Base-by-base conservation (phyloP, 192 early-diverging fungal genomes). In the Cladochytrium replicatum region DNA sequence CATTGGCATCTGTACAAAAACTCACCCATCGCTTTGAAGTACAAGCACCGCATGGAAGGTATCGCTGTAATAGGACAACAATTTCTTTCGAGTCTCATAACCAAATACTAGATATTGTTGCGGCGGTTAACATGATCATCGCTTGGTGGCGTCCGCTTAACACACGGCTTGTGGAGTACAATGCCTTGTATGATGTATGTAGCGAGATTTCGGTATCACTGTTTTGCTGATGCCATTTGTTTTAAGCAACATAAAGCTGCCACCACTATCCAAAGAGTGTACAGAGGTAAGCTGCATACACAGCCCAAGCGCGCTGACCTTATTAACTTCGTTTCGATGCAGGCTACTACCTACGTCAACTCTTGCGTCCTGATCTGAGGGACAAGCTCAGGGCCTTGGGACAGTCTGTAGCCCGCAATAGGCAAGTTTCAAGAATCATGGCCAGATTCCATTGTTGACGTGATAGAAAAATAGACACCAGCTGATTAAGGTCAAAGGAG, bases 1-100 rank as follows among this genome's bases (percentile, higher is more conserved):
- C 49, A 78, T 29, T 78, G 75, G 75, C 61, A 53, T 39, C 64
- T 67, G 60, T 78, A 64, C 58, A 59, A 58, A 31, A 78, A 78
- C 49, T 69, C 66, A 8, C 75, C 75, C 17, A 54, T 78, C 46
- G 75, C 75, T 13, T 43, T 67, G 2, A 68, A 54, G 29, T 77
- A 74, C 53, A 63, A 75, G 43, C 52, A 59, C 2, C 58, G 46
- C 29, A 62, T 75, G 43, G 73, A 75, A 59, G 68, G 66, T 75
- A 23, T 7, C 32, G 19, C 51, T 64, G 29, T 28, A 23, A 13
- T 8, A 56, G 9, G 51, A 61, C 21, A 51, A 9, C 48, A 21
- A 8, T 24, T 50, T 29, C 41, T n/a, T 28, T 30, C 8, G 32
- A 50, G 41, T 6, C n/a, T n/a, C n/a, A n/a, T n/a, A n/a, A n/a